A percentile compares a stretch with the other conserved stretches of the same genome.
These are phyloP conservation scores for Oemleria cerasiformis DNA, from an alignment of 306 rosid species.

Conservation along the genomic window DNA sequence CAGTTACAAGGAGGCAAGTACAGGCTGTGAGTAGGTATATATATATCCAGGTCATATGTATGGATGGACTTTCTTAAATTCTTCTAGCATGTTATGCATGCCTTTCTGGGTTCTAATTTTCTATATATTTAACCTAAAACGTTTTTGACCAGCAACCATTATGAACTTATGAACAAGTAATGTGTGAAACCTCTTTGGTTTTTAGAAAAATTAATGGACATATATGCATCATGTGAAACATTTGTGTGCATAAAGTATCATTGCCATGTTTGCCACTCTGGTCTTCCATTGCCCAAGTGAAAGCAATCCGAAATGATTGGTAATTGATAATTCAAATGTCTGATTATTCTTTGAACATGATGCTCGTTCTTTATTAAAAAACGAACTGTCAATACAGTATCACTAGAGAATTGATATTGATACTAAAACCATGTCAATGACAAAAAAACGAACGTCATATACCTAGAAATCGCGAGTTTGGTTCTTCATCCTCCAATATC, in stretches of 20 bases:
- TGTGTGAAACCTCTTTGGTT: neutral
- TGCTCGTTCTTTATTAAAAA: too few relatives aligned
- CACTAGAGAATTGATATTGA: too few relatives aligned
- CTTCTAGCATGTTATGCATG: constrained; percentile 35
- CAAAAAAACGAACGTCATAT: too few relatives aligned
- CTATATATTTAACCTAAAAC: constrained; percentile 9
- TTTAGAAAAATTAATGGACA: neutral
- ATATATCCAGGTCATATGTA: constrained; percentile 32
- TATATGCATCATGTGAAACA: neutral
- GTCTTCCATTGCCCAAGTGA: neutral
- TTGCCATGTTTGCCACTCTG: constrained; percentile 15
- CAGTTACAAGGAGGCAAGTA: constrained; percentile 30
- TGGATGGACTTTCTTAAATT: constrained; percentile 30
- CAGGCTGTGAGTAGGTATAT: constrained; percentile 46
- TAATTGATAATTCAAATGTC: neutral
- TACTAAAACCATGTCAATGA: too few relatives aligned
- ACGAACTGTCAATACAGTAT: too few relatives aligned
- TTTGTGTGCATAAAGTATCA: constrained; percentile 8
- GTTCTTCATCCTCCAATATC: too few relatives aligned
- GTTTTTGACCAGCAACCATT: constrained; percentile 35
- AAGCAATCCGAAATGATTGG: neutral
- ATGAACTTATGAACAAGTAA: constrained; percentile 18
- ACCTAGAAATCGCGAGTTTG: too few relatives aligned
- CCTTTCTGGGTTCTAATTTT: neutral
- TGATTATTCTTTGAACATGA: too few relatives aligned